phyloP scores from a whole-genome alignment of 768 basidiomycete species.

The Lactarius hatsudake region DNA sequence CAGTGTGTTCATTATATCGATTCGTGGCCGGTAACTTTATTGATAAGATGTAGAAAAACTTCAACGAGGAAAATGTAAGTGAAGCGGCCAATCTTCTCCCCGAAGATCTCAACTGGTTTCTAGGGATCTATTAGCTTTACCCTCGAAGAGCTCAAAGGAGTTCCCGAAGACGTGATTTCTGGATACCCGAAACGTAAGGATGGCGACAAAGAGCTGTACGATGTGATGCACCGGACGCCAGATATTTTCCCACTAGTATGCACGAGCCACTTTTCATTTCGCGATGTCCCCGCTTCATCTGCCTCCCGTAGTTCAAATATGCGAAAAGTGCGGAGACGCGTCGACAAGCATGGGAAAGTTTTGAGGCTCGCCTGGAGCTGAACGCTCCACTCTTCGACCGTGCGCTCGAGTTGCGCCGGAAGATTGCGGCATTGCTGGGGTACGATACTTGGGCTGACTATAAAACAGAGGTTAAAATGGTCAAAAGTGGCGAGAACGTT shows the following conservation, averaged over 20 bases:
- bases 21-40: not conserved
- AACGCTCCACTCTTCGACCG: constrained; percentile 72
- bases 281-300: not conserved
- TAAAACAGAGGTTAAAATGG: constrained; percentile 82
- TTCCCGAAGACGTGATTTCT: constrained; percentile 74
- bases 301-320: constrained; percentile 63
- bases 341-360: constrained; percentile 58
- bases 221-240: constrained; percentile 78
- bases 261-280: constrained; percentile 9
- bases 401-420: constrained; percentile 65
- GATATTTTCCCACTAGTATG: constrained; percentile 76
- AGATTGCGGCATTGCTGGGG: constrained; percentile 63
- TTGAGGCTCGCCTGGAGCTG: constrained; percentile 62
- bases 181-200: constrained; percentile 70
- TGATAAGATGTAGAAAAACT: constrained; percentile 60
- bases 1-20: constrained; percentile 31
- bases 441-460: constrained; percentile 86
- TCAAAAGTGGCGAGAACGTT: constrained; percentile 64
- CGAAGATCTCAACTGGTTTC: not conserved
- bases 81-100: not conserved
- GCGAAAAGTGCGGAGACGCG: constrained; percentile 71
- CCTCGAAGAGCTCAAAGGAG: constrained; percentile 70
- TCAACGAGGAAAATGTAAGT: constrained; percentile 80
- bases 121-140: constrained; percentile 67
- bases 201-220: constrained; percentile 56